These are phyloP conservation scores for Grosmannia huntii DNA, from an alignment of 2,329 filamentous ascomycete species.

Conservation along the genomic window DNA sequence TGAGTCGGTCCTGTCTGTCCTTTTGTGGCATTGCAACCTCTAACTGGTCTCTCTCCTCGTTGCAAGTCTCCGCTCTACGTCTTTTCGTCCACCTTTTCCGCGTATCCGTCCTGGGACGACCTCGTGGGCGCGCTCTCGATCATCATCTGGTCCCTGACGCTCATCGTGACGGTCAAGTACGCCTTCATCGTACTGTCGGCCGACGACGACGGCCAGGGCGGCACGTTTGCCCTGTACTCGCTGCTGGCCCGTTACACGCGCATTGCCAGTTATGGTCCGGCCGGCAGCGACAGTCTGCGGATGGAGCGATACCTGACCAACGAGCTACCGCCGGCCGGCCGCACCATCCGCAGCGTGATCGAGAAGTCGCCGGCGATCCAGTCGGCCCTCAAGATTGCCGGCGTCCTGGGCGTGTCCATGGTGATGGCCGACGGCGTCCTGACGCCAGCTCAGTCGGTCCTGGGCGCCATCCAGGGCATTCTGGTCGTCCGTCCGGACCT, in stretches of 20 bases:
- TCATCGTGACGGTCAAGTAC: conserved; percentile 61
- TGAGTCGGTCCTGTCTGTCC: not conserved
- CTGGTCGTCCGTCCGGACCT: conserved; percentile 46
- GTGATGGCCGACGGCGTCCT: conserved; percentile 52
- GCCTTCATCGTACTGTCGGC: conserved; percentile 51
- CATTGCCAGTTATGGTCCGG: conserved; percentile 47
- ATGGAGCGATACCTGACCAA: conserved; percentile 46
- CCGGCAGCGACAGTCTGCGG: conserved; percentile 38
- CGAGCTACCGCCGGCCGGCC: conserved; percentile 39
- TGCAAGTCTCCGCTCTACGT: conserved; percentile 47
- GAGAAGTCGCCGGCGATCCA: conserved; percentile 42
- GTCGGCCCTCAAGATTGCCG: conserved; percentile 44
- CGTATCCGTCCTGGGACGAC: conserved; percentile 40
- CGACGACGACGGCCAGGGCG: conserved; percentile 59
- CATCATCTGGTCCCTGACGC: conserved; percentile 54
- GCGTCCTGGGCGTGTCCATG: conserved; percentile 54
- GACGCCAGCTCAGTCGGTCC: conserved; percentile 56
- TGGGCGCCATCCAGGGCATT: conserved; percentile 55
- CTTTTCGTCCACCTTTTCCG: conserved; percentile 53
- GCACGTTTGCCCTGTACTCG: conserved; percentile 55
- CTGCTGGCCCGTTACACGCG: conserved; percentile 48
- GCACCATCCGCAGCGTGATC: conserved; percentile 40
- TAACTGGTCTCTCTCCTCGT: not conserved
- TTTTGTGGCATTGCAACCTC: not conserved
- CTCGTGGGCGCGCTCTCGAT: conserved; percentile 53